A percentile compares a stretch with the other conserved stretches of the same genome.
Evolutionary conservation across 1,284 basidiomycete species (phyloP).

Genomic region (Porogramme epimiltina): DNA sequence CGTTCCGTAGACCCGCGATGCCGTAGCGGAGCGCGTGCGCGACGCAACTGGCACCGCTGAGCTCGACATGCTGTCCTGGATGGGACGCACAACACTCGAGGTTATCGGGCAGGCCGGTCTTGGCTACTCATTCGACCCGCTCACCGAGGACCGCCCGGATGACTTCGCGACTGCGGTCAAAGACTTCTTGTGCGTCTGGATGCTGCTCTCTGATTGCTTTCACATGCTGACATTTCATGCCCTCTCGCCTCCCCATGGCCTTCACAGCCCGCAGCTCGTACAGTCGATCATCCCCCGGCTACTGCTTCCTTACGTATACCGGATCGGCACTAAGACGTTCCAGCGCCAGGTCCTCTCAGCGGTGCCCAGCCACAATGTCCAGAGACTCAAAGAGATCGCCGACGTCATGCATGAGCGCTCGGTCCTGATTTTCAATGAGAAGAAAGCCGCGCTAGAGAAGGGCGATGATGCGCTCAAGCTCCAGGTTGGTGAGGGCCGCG

Average conservation of each 20-base stretch:
- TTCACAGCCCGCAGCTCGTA: constrained; percentile 18
- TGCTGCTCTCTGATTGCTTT: background rate
- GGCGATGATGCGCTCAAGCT: constrained; percentile 26
- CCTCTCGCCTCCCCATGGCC: too few relatives aligned
- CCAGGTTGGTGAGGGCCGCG: constrained; percentile 29
- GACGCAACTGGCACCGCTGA: constrained; percentile 7
- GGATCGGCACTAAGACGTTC: constrained; percentile 14
- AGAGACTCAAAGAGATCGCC: constrained; percentile 17
- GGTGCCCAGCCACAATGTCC: constrained; percentile 8
- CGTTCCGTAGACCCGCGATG: constrained; percentile 17
- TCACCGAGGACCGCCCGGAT: constrained; percentile 20
- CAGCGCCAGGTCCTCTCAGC: constrained; percentile 13
- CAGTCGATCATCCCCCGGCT: constrained; percentile 10
- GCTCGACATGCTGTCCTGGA: constrained; percentile 24
- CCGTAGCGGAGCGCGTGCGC: constrained; percentile 10
- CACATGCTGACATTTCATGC: too few relatives aligned
- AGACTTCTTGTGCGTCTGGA: constrained; percentile 24
- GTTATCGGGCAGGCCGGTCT: constrained; percentile 22
- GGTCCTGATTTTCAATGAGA: constrained; percentile 20
- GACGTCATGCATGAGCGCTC: constrained; percentile 22
- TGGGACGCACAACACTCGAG: constrained; percentile 22
- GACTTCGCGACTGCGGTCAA: constrained; percentile 29
- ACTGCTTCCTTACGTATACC: constrained; percentile 1
- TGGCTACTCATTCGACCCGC: constrained; percentile 22
- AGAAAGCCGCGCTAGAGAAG: constrained; percentile 23